Conservation (phyloP, 1,284 basidiomycete genomes). For the Mycosarcoma maydis region DNA sequence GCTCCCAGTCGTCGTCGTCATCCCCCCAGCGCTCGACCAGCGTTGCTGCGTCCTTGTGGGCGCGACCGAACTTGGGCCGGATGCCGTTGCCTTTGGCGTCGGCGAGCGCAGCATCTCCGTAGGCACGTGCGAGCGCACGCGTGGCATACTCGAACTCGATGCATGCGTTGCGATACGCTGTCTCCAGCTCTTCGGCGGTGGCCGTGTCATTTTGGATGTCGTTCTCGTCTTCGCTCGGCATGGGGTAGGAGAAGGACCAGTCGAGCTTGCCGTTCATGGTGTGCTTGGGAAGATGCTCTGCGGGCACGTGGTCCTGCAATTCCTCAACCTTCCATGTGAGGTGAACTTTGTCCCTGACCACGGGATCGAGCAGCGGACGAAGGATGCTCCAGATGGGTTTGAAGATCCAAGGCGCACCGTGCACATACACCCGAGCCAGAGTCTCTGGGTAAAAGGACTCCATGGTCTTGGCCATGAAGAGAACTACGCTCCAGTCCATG, state of each 20-base stretch:
- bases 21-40: slow-evolving; percentile 14
- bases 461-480: slow-evolving; percentile 64
- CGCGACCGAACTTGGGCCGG: slow-evolving; percentile 21
- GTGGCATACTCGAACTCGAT: slow-evolving; percentile 57
- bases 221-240: slow-evolving; percentile 52
- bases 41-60: slow-evolving; percentile 9
- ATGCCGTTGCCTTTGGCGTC: slow-evolving; percentile 26
- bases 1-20: slow-evolving; percentile 45
- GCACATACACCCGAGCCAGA: slow-evolving; percentile 58
- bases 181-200: slow-evolving; percentile 25
- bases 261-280: slow-evolving; percentile 55
- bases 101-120: slow-evolving; percentile 28
- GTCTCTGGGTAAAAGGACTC: slow-evolving; percentile 61
- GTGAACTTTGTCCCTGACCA: slow-evolving; percentile 61
- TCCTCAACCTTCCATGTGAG: slow-evolving; percentile 57
- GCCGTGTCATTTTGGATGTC: slow-evolving; percentile 45
- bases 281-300: slow-evolving; percentile 45
- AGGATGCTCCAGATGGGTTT: slow-evolving; percentile 63
- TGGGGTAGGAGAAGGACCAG: slow-evolving; percentile 49
- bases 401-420: slow-evolving; percentile 64
- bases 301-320: slow-evolving; percentile 50
- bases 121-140: slow-evolving; percentile 40
- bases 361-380: slow-evolving; percentile 57
- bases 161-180: slow-evolving; percentile 34
- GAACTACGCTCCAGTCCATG: slow-evolving; percentile 62